A percentile compares a stretch with the other conserved stretches of the same genome.
Evolutionary conservation across 257 asterid species (phyloP).

Genomic region (Fraxinus pennsylvanica): DNA sequence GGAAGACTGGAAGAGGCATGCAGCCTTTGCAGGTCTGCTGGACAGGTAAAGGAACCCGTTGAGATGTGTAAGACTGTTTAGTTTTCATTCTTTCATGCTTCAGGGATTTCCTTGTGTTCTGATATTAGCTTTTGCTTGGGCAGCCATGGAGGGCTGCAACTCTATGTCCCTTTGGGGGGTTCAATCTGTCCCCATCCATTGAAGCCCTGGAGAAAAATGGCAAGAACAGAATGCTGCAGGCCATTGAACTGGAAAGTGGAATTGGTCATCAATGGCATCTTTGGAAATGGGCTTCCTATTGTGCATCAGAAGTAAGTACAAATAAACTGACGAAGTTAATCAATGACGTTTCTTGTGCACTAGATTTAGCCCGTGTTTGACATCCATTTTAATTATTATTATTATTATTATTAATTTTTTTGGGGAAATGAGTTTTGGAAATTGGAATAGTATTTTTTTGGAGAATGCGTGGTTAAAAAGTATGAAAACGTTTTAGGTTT

Average conservation of each 20-base stretch:
- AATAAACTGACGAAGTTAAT: slow-evolving; percentile 2
- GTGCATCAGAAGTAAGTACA: slow-evolving; percentile 91
- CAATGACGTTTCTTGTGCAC: slow-evolving; percentile 33
- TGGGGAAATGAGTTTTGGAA: too few species aligned
- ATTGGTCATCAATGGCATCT: slow-evolving; percentile 85
- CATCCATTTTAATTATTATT: too few species aligned
- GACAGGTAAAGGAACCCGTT: slow-evolving; percentile 63
- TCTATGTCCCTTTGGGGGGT: slow-evolving; percentile 77
- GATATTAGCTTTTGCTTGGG: slow-evolving; percentile 33
- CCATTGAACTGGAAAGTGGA: slow-evolving; percentile 94
- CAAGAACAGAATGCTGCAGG: slow-evolving; percentile 77
- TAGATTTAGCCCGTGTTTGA: slow-evolving; percentile 28
- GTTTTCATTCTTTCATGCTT: slow-evolving; percentile 19
- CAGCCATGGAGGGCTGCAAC: slow-evolving; percentile 99
- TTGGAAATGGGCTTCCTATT: slow-evolving; percentile 98
- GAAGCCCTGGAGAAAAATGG: slow-evolving; percentile 81
- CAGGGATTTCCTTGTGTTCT: slow-evolving; percentile 23
- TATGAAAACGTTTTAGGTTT: too few species aligned
- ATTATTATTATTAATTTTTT: too few species aligned
- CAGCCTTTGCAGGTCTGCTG: slow-evolving; percentile 86
- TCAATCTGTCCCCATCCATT: slow-evolving; percentile 69
- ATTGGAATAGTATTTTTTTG: too few species aligned
- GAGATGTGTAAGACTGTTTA: slow-evolving; percentile 24
- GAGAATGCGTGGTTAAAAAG: too few species aligned
- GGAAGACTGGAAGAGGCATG: slow-evolving; percentile 97